phyloP scores from a whole-genome alignment of 169 alveolate genomes.

The Plasmodium berghei region DNA sequence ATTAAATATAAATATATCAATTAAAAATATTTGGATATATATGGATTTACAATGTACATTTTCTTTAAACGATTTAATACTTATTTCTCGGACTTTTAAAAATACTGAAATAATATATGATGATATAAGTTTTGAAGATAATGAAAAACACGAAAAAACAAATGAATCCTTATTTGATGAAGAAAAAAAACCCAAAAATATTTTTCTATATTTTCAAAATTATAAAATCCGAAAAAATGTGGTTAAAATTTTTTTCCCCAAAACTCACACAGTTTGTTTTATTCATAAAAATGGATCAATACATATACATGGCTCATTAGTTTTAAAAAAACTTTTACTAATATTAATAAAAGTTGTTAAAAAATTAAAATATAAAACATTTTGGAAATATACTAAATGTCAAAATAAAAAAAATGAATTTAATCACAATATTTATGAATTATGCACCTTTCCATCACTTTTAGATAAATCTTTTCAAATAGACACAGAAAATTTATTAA shows the following conservation, averaged over 20 bases:
- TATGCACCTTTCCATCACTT: too few species aligned
- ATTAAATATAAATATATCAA: slow-evolving; percentile 28
- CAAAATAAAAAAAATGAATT: neutral
- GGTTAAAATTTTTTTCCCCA: slow-evolving; percentile 54
- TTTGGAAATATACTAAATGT: slow-evolving; percentile 34
- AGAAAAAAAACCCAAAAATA: slow-evolving; percentile 9
- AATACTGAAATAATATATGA: slow-evolving; percentile 67
- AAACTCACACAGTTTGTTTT: slow-evolving; percentile 46
- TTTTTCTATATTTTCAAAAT: slow-evolving; percentile 29
- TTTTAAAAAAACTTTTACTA: slow-evolving; percentile 22
- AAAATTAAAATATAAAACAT: slow-evolving; percentile 66
- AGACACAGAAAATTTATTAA: too few species aligned
- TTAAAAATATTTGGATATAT: slow-evolving; percentile 58
- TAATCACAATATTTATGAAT: too few species aligned
- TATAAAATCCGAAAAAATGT: slow-evolving; percentile 61
- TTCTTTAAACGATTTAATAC: slow-evolving; percentile 39
- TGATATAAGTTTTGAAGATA: slow-evolving; percentile 16
- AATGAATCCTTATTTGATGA: slow-evolving; percentile 18
- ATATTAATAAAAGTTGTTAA: slow-evolving; percentile 61
- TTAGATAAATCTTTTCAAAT: too few species aligned
- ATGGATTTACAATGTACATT: slow-evolving; percentile 43
- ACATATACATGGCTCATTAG: slow-evolving; percentile 46
- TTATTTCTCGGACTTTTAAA: slow-evolving; percentile 55
- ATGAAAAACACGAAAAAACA: neutral
- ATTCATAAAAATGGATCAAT: slow-evolving; percentile 68